A percentile compares a stretch with the other conserved stretches of the same genome.
phyloP scores from a whole-genome alignment of 1,284 basidiomycete genomes.

The Ustilago loliicola region DNA sequence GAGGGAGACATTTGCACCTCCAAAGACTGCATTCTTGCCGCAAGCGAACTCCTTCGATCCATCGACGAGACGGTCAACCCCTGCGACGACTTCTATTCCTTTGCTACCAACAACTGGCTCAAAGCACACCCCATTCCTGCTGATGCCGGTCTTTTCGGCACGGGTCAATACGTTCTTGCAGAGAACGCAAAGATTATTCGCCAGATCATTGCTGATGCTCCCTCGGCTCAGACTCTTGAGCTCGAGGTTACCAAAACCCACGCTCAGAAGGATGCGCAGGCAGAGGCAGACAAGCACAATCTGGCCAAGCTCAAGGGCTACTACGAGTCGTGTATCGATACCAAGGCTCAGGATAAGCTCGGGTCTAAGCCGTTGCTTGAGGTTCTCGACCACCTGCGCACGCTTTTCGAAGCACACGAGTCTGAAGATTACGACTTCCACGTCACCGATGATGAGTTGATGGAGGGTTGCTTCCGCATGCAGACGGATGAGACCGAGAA shows the following conservation, averaged over 20 bases:
- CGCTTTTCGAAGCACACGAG: conserved; percentile 41
- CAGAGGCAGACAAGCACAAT: conserved; percentile 76
- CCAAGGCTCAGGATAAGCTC: conserved; percentile 73
- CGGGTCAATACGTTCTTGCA: conserved; percentile 48
- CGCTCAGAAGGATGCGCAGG: conserved; percentile 20
- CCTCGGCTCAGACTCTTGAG: conserved; percentile 68
- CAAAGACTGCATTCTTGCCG: conserved; percentile 83
- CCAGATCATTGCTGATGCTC: conserved; percentile 69
- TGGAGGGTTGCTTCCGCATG: conserved; percentile 77
- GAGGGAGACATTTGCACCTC: conserved; percentile 77
- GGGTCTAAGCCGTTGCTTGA: conserved; percentile 72
- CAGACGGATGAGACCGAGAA: conserved; percentile 72
- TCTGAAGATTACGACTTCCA: conserved; percentile 71
- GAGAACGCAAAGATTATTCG: conserved; percentile 69
- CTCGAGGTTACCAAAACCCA: conserved; percentile 22
- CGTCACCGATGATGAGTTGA: conserved; percentile 73
- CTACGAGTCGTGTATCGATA: conserved; percentile 86
- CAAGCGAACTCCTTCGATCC: conserved; percentile 83
- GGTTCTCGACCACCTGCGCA: conserved; percentile 71
- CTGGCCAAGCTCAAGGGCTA: conserved; percentile 83
- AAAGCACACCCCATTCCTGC: conserved; percentile 59
- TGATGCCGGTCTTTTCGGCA: conserved; percentile 74
- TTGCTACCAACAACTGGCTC: conserved; percentile 73
- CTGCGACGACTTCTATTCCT: conserved; percentile 95
- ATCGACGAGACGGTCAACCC: conserved; percentile 88